Conservation (phyloP, 345 rosid genomes). For the Eucalyptus curtisii region DNA sequence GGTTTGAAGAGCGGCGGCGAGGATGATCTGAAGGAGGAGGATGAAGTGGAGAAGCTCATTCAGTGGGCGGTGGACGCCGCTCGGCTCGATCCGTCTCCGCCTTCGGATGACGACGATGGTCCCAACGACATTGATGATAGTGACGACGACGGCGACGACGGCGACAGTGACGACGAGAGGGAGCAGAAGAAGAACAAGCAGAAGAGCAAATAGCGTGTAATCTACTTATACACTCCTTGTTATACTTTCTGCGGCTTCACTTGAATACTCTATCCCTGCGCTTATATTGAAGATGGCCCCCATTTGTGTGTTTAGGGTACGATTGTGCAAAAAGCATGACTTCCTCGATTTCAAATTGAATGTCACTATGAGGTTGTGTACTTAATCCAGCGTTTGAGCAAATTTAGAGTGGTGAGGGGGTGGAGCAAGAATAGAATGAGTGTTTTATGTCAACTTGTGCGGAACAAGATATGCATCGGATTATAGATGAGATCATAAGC, state of each 20-base stretch:
- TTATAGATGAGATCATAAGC: not conserved
- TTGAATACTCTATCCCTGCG: not conserved
- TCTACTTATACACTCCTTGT: not conserved
- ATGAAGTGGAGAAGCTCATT: conserved; percentile 68
- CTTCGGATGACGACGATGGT: conserved; percentile 37
- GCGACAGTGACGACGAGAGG: not conserved
- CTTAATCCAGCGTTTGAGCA: not conserved
- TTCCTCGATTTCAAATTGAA: not conserved
- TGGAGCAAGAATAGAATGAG: not conserved
- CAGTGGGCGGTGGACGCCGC: conserved; percentile 85
- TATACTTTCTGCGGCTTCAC: not conserved
- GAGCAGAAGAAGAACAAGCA: not conserved
- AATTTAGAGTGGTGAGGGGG: not conserved
- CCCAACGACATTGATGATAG: conserved; percentile 1
- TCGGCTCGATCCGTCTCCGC: conserved; percentile 76
- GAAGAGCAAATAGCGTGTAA: not conserved
- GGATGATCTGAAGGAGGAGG: conserved; percentile 28
- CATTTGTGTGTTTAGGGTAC: not conserved
- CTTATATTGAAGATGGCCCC: not conserved
- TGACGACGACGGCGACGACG: conserved; percentile 4
- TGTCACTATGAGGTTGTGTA: not conserved
- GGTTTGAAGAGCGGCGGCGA: not conserved
- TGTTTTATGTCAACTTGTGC: not conserved
- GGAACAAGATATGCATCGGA: not conserved
- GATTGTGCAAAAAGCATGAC: not conserved